A percentile compares a stretch with the other conserved stretches of the same genome.
These are phyloP conservation scores for Epicoccum nigrum DNA, from an alignment of 2,329 filamentous ascomycete species.

Conservation along the genomic window DNA sequence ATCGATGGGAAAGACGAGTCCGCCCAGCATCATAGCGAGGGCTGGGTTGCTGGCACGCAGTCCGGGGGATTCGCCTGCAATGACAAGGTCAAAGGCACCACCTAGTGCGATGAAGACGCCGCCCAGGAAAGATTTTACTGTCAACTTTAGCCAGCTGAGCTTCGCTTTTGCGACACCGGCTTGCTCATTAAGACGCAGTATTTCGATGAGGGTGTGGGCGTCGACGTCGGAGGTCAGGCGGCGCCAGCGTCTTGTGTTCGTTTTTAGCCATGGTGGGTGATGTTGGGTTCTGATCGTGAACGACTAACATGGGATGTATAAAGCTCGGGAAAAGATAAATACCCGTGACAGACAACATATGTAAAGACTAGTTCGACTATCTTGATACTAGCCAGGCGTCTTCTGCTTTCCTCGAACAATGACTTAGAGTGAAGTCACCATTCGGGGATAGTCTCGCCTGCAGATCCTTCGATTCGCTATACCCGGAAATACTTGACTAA, in stretches of 20 bases:
- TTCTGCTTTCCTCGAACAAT: conserved; percentile 1
- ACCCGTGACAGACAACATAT: no score
- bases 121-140: conserved; percentile 41
- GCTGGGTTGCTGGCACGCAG: conserved; percentile 21
- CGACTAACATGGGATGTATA: background rate
- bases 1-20: conserved; percentile 17
- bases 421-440: conserved; percentile 9
- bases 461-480: background rate
- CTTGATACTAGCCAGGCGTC: no score
- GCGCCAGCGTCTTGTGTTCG: conserved; percentile 14
- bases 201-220: conserved; percentile 18
- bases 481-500: no score
- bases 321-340: no score
- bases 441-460: background rate
- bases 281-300: background rate
- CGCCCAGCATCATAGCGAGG: conserved; percentile 17
- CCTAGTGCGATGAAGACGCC: conserved; percentile 45
- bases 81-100: conserved; percentile 43
- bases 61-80: conserved; percentile 37
- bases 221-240: conserved; percentile 13
- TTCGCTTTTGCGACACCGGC: conserved; percentile 24
- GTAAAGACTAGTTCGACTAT: no score
- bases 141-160: conserved; percentile 40
- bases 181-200: conserved; percentile 14
- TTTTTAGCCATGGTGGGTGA: conserved; percentile 6